These are phyloP conservation scores for Leccinum subfulvum DNA, from an alignment of 1,284 basidiomycete species.

Conservation along the genomic window DNA sequence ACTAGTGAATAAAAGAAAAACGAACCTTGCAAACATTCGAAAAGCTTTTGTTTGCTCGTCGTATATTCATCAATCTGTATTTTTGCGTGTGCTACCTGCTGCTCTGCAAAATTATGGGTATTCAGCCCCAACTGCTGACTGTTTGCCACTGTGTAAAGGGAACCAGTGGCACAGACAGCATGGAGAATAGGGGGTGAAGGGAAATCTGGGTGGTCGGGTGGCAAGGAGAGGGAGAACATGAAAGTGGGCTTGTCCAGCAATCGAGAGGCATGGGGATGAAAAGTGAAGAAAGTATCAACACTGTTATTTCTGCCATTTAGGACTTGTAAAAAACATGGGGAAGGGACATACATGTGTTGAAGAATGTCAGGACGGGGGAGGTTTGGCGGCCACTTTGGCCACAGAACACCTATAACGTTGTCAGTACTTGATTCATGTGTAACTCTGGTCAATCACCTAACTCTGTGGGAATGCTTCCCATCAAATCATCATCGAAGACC, in stretches of 20 bases:
- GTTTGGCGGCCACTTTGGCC: constrained; percentile 62
- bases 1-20: neutral
- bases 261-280: constrained; percentile 65
- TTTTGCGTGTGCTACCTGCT: constrained; percentile 59
- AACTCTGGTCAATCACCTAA: constrained; percentile 5
- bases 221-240: constrained; percentile 58
- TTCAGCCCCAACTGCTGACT: constrained; percentile 26
- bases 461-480: constrained; percentile 2
- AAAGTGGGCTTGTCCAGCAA: constrained; percentile 67
- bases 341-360: constrained; percentile 56
- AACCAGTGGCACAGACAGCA: constrained; percentile 73
- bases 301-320: constrained; percentile 34
- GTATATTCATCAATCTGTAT: constrained; percentile 49
- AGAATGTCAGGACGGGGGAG: constrained; percentile 60
- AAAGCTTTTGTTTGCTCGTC: constrained; percentile 52
- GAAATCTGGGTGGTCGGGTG: constrained; percentile 69
- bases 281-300: constrained; percentile 70
- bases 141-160: constrained; percentile 60
- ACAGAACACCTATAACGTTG: constrained; percentile 32
- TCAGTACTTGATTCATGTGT: neutral
- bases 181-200: constrained; percentile 67
- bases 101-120: constrained; percentile 51
- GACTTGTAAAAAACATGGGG: neutral
- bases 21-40: constrained; percentile 63
- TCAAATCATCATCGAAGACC: neutral